Conservation (phyloP, 352 stramenopile species). For the Pythium insidiosum region DNA sequence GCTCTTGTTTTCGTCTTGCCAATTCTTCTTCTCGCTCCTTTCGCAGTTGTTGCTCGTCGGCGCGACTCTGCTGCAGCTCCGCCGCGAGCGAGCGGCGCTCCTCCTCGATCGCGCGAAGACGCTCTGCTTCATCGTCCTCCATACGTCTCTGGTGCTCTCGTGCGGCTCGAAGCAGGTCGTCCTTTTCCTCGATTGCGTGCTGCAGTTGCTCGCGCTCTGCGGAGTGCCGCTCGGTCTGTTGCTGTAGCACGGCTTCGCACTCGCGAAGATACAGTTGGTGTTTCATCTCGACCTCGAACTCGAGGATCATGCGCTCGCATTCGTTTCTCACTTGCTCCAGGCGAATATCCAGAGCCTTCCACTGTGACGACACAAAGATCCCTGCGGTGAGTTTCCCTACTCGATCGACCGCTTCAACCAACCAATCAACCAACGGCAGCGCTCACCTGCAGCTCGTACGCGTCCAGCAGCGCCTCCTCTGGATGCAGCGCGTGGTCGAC, state of each 20-base stretch:
- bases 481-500: constrained; percentile 13
- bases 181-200: constrained; percentile 2
- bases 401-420: neutral
- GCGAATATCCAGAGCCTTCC: constrained; percentile 51
- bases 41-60: too few species aligned
- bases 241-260: constrained; percentile 20
- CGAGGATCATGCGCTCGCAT: constrained; percentile 38
- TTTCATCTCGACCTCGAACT: constrained; percentile 44
- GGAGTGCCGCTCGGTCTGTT: constrained; percentile 14
- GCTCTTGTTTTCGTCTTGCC: constrained; percentile 18
- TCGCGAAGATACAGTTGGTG: constrained; percentile 32
- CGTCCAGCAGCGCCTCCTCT: constrained; percentile 53
- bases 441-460: constrained; percentile 54
- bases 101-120: too few species aligned
- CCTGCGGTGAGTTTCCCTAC: neutral
- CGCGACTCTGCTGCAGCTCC: constrained; percentile 8
- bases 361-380: constrained; percentile 18
- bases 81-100: constrained; percentile 3
- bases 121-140: neutral
- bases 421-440: neutral
- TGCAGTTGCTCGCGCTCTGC: constrained; percentile 1
- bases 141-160: neutral
- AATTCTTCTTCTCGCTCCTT: too few species aligned
- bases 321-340: constrained; percentile 45
- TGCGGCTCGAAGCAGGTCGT: neutral